Evolutionary conservation across 2,329 filamentous ascomycete genomes (phyloP).

Genomic region (Corinectria fuckeliana): DNA sequence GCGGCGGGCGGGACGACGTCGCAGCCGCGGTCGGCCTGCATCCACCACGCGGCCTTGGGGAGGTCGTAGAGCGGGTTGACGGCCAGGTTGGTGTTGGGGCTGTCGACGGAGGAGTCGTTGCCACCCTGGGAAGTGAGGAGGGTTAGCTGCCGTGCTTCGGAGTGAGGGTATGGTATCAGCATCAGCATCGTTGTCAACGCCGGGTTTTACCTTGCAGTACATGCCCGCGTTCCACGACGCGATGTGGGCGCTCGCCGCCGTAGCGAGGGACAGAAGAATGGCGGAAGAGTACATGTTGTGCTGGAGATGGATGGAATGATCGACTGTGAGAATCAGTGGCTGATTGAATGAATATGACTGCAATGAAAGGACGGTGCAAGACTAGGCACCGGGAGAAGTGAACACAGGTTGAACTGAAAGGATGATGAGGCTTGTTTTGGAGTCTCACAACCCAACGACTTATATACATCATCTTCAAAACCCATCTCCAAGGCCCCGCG

Average conservation of each 20-base stretch:
- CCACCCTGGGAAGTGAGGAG: slow-evolving; percentile 32
- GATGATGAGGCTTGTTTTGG: neutral
- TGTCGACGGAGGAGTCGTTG: slow-evolving; percentile 41
- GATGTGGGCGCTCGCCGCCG: slow-evolving; percentile 33
- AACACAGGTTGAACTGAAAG: slow-evolving; percentile 17
- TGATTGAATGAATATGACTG: slow-evolving; percentile 1
- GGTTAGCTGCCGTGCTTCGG: neutral
- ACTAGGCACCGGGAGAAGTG: slow-evolving; percentile 30
- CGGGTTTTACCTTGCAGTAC: slow-evolving; percentile 35
- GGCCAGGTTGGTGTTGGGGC: slow-evolving; percentile 51
- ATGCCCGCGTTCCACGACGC: slow-evolving; percentile 39
- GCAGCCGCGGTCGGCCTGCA: slow-evolving; percentile 56
- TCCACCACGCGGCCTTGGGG: slow-evolving; percentile 56
- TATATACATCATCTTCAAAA: neutral
- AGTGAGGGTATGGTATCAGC: neutral
- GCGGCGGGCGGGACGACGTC: slow-evolving; percentile 45
- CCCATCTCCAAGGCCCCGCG: neutral
- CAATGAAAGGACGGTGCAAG: slow-evolving; percentile 29
- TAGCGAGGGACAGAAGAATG: slow-evolving; percentile 29
- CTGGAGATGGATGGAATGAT: slow-evolving; percentile 1
- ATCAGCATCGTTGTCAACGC: neutral
- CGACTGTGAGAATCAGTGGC: slow-evolving; percentile 3
- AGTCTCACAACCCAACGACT: neutral
- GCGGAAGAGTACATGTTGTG: slow-evolving; percentile 30
- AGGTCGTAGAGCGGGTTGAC: slow-evolving; percentile 56